Percentiles rank a stretch among this genome's conserved stretches.
Evolutionary conservation across 192 early-diverging fungal species (phyloP).

Genomic region (Jimgerdemannia lactiflua): DNA sequence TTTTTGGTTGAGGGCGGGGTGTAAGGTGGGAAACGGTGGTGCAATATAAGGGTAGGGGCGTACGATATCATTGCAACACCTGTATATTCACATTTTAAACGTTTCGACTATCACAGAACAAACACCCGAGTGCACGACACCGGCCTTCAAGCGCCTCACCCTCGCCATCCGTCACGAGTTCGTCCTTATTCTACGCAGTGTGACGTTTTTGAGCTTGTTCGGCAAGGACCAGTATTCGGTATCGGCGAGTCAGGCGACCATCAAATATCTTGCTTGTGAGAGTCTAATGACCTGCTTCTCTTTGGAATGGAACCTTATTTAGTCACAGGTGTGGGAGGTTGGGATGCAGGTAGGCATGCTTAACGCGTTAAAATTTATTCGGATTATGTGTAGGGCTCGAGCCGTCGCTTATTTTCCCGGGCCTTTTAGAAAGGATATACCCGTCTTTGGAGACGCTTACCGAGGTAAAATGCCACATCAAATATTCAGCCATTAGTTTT

Average conservation of each 20-base stretch:
- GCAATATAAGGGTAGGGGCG: not conserved
- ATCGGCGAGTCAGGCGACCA: constrained; percentile 50
- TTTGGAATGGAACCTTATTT: too few species aligned
- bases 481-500: not conserved
- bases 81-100: not conserved
- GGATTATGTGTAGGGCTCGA: constrained; percentile 50
- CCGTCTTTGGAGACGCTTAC: constrained; percentile 84
- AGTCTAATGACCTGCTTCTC: not conserved
- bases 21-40: not conserved
- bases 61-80: not conserved
- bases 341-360: not conserved
- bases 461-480: constrained; percentile 36
- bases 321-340: too few species aligned
- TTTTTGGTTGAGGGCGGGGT: not conserved
- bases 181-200: constrained; percentile 58
- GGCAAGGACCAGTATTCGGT: constrained; percentile 70
- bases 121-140: constrained; percentile 58
- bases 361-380: not conserved
- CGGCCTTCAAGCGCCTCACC: constrained; percentile 54
- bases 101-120: constrained; percentile 38
- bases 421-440: constrained; percentile 81
- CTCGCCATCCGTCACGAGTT: constrained; percentile 50
- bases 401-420: constrained; percentile 75
- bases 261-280: constrained; percentile 72
- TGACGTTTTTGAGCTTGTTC: constrained; percentile 68